Base-by-base conservation (phyloP, 176 grass and related monocot genomes). In the Elaeis guineensis region DNA sequence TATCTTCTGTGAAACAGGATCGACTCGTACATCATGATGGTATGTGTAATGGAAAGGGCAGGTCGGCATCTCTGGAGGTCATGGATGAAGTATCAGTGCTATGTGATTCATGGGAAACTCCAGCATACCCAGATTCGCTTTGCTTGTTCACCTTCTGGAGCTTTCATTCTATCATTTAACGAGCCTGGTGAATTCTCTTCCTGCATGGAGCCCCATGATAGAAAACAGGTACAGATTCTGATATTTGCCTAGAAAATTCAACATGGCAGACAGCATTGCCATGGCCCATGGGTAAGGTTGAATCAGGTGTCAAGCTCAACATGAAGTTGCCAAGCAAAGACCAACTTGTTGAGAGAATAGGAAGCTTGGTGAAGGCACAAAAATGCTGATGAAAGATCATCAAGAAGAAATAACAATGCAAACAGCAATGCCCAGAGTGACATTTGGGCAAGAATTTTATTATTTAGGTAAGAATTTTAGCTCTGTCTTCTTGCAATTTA, bases 381-480 rank as follows among this genome's bases (percentile, higher is more conserved):
- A 51, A 8, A 19, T 58, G 63, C 61, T 62, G 67, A 61, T 67
- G 54, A 57, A 32, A 64, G 8, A 77, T 80, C 73, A 8, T 16
- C 29, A 16, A 82, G 62, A 53, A 82, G 51, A 28, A 64, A 49
- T 28, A 75, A 12, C 29, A 60, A 64, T 25, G 25, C 7, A 52
- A 71, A 16, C 53, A 79, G 81, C 56, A 67, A n/a, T 51, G 58
- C 57, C 58, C 89, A 95, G 53, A 15, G 61, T 73, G 79, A 83
- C 68, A 78, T 89, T 35, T n/a, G n/a, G n/a, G n/a, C n/a, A n/a
- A n/a, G n/a, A n/a, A n/a, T n/a, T n/a, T 72, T 74, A 81, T 78
- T 73, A 59, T 59, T 69, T 72, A 39, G 69, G 69, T 72, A 52
- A 22, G 25, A 21, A 30, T 62, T 21, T 35, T 16, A 28, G 26